These are phyloP conservation scores for Papiliotrema nemorosa DNA, from an alignment of 1,284 basidiomycete genomes.

Conservation along the genomic window DNA sequence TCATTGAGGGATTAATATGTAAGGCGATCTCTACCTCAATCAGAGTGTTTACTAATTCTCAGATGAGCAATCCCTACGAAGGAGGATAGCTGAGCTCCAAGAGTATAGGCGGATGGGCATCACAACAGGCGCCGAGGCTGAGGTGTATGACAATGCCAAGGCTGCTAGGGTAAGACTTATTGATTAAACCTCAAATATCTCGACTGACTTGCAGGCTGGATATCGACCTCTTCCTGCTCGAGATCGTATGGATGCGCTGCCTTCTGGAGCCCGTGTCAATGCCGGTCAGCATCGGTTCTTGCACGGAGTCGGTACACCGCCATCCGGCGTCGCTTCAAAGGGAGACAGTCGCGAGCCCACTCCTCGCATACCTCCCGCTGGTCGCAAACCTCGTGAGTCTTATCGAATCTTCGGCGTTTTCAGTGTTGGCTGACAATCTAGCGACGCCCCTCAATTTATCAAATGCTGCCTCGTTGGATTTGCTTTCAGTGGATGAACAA, in stretches of 20 bases:
- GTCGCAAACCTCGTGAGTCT: constrained; percentile 35
- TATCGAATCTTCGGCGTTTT: not conserved
- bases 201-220: constrained; percentile 21
- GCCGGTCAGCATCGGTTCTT: constrained; percentile 44
- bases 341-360: constrained; percentile 30
- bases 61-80: constrained; percentile 83
- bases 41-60: too few relatives aligned
- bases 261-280: constrained; percentile 38
- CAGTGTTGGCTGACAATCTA: constrained; percentile 1
- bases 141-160: constrained; percentile 75
- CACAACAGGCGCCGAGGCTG: constrained; percentile 76
- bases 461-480: constrained; percentile 77
- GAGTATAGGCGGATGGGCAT: constrained; percentile 80
- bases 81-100: constrained; percentile 82
- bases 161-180: constrained; percentile 60
- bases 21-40: constrained; percentile 40
- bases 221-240: constrained; percentile 36
- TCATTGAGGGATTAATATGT: constrained; percentile 87
- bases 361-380: constrained; percentile 22
- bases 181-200: not conserved
- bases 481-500: constrained; percentile 81
- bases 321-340: constrained; percentile 19
- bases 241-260: constrained; percentile 33
- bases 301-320: constrained; percentile 29
- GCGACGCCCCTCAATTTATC: constrained; percentile 71